Base-by-base conservation (phyloP, 2,329 filamentous ascomycete species). In the Clarireedia paspali region DNA sequence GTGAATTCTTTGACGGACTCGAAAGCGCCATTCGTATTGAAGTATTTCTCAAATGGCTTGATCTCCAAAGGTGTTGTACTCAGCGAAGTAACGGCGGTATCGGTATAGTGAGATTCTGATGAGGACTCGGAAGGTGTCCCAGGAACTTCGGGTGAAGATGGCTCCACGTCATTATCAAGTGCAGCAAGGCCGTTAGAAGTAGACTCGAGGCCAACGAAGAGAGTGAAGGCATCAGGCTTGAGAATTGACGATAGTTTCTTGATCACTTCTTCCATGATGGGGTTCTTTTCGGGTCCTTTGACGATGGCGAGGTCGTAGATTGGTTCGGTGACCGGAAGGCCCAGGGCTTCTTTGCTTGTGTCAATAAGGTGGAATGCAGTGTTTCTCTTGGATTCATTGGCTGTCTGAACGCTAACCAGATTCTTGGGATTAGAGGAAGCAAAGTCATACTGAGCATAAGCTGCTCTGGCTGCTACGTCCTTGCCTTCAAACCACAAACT, bases 401-500 rank as follows among this genome's bases (percentile, higher is more conserved):
- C 42, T 24, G 17, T 45, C 42, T 45, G 42, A 23, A 45, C 42
- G 5, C 15, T 45, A 23, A 45, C 42, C 17, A 45, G 42, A 23
- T 23, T 45, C n/a, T 24, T 45, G 42, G 42, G 6, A 45, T 45
- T 20, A 23, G n/a, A 24, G 6, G 42, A 45, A 23, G 42, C 42
- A 23, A 45, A 45, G n/a, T 45, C 42, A 23, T 45, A 45, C 42
- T 45, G 42, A 45, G 42, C 17, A 45, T 45, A 45, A 4, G 42
- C 42, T 12, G 42, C 42, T 45, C 42, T 45, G 6, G 42, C 42
- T 45, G 42, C 3, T 24, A 45, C 6, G n/a, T 45, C 42, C 17
- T 24, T 45, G 42, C n/a, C n/a, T 45, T 45, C 17, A 20, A 71
- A 59, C 68, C 68, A 70, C 3, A 70, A 26, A 27, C 60, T 63